These are phyloP conservation scores for Przewalskia tangutica DNA, from an alignment of 257 asterid genomes.

Conservation along the genomic window DNA sequence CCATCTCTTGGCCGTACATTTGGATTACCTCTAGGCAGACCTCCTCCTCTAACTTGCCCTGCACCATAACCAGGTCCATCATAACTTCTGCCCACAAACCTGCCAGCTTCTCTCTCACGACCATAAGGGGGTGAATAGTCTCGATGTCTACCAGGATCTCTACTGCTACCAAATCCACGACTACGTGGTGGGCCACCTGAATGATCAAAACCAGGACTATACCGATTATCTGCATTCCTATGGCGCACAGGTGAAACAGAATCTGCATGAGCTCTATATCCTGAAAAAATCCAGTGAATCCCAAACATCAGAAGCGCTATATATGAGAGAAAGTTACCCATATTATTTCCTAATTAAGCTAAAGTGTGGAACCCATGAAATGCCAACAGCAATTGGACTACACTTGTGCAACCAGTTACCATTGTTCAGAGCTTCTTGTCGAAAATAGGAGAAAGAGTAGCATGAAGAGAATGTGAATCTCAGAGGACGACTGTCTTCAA, in stretches of 20 bases:
- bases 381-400: slow-evolving; percentile 36
- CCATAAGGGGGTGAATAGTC: slow-evolving; percentile 59
- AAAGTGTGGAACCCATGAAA: slow-evolving; percentile 37
- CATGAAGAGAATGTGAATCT: slow-evolving; percentile 10
- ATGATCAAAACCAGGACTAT: slow-evolving; percentile 64
- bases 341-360: slow-evolving; percentile 37
- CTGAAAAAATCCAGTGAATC: slow-evolving; percentile 80
- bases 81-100: slow-evolving; percentile 55
- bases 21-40: slow-evolving; percentile 61
- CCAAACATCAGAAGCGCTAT: slow-evolving; percentile 45
- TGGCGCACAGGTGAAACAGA: slow-evolving; percentile 69
- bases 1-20: slow-evolving; percentile 89
- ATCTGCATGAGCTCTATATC: slow-evolving; percentile 73
- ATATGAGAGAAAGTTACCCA: slow-evolving; percentile 34
- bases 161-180: slow-evolving; percentile 55
- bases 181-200: slow-evolving; percentile 41
- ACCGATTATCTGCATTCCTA: slow-evolving; percentile 51
- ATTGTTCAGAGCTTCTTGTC: slow-evolving; percentile 35
- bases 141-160: slow-evolving; percentile 54
- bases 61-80: slow-evolving; percentile 51
- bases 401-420: slow-evolving; percentile 29
- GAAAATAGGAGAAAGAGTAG: slow-evolving; percentile 23
- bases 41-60: slow-evolving; percentile 48
- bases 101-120: slow-evolving; percentile 47
- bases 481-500: slow-evolving; percentile 21